Evolutionary conservation across 306 rosid genomes (phyloP), one percentile per base, ranked within the genome.

Genomic region (Cucumis cinereus): DNA sequence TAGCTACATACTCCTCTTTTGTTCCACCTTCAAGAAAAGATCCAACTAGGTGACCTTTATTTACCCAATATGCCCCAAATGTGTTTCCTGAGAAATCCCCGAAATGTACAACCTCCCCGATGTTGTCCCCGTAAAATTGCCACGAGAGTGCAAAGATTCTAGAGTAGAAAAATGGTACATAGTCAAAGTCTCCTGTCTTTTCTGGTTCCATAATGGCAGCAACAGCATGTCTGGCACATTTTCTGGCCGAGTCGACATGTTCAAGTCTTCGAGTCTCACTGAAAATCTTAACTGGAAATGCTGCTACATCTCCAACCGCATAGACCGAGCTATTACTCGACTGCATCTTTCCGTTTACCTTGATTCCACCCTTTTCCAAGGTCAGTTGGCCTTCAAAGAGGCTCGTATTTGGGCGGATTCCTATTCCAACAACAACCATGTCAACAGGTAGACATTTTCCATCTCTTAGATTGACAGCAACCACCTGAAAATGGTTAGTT

Each of bases 391-490:
- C 99, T 89, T 94, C 99, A 82, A 94, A 94, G 17, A 94, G 85
- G 81, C 96, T 84, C 3, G 96, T 90, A 83, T 92, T 94, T n/a
- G 99, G 99, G 45, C 99, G 96, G 62, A 94, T 92, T 52, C 99
- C 99, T 73, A 94, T 94, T 82, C 99, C 99, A 79, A 90, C 97
- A 73, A 94, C 96, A 75, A 94, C 99, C 93, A 90, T 89, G 88
- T 89, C 92, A 1, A 85, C 88, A 8, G 88, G 89, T 66, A 94
- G 80, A 68, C 83, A 71, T 62, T 80, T 86, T 84, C 93, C 97
- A 82, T 92, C 93, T 88, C 87, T 89, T 59, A 94, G 97, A 85
- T 81, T 87, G 76, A 94, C 98, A 74, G 91, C 91, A 38, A 87
- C 88, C 52, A 89, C 99, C 99, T 94, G 87, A 57, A 68, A 76